Percentiles rank a stretch among this genome's conserved stretches.
These are phyloP conservation scores for Ambrosia artemisiifolia DNA, from an alignment of 129 eudicot species.

Conservation along the genomic window DNA sequence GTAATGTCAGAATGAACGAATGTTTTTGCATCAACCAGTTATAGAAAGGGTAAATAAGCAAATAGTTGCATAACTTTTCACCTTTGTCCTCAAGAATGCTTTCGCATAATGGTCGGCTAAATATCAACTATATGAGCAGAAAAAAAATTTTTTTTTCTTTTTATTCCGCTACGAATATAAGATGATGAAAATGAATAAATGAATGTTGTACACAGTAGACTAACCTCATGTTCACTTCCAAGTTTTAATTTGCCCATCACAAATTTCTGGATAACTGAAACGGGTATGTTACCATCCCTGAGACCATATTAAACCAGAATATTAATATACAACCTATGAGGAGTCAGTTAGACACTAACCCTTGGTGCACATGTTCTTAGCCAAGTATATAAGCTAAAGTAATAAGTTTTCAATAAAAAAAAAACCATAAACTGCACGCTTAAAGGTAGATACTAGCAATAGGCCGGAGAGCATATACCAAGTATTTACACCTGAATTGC, in stretches of 20 bases:
- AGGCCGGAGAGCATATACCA: neutral
- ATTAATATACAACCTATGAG: constrained; percentile 18
- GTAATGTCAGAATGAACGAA: neutral
- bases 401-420: neutral
- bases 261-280: constrained; percentile 70
- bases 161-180: neutral
- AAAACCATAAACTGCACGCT: neutral
- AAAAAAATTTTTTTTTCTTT: neutral
- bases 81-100: neutral
- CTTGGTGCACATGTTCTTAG: neutral
- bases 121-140: neutral
- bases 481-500: neutral
- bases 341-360: neutral
- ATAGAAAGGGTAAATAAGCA: neutral
- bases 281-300: constrained; percentile 78
- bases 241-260: constrained; percentile 69
- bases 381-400: constrained; percentile 6
- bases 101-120: neutral
- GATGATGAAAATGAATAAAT: constrained; percentile 2
- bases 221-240: constrained; percentile 75
- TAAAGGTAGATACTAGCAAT: neutral
- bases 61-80: neutral
- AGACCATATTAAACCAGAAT: constrained; percentile 22
- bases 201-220: neutral
- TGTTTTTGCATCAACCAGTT: neutral